A percentile compares a stretch with the other conserved stretches of the same genome.
phyloP scores from a whole-genome alignment of 805 yeast species.

The Lipomyces orientalis region DNA sequence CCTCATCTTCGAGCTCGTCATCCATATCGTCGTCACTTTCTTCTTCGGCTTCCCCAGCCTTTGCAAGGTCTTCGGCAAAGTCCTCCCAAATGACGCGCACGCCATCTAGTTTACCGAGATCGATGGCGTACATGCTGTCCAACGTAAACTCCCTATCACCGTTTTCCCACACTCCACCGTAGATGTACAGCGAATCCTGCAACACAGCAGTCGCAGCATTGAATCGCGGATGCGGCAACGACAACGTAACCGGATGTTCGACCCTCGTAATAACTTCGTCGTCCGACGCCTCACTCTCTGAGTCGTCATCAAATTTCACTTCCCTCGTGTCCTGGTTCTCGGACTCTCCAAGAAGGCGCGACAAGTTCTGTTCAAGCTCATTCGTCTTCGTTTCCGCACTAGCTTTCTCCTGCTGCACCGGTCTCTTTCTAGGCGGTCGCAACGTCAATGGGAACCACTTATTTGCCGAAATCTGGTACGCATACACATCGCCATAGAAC shows the following conservation, averaged over 20 bases:
- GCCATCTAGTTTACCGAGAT: conserved; percentile 86
- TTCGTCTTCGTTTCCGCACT: conserved; percentile 68
- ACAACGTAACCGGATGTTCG: conserved; percentile 60
- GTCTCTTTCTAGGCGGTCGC: conserved; percentile 61
- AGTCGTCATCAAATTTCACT: conserved; percentile 42
- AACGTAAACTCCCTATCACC: conserved; percentile 85
- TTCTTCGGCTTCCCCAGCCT: conserved; percentile 47
- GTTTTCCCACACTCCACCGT: conserved; percentile 88
- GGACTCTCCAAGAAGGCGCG: conserved; percentile 47
- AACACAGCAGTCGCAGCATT: conserved; percentile 84
- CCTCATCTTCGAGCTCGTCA: conserved; percentile 67
- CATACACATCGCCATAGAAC: conserved; percentile 78
- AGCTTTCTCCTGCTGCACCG: conserved; percentile 50
- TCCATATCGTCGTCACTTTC: conserved; percentile 52
- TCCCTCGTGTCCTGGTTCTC: conserved; percentile 21
- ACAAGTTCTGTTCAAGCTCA: conserved; percentile 73
- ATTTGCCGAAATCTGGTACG: conserved; percentile 83
- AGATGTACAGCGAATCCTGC: conserved; percentile 81
- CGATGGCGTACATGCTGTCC: conserved; percentile 85
- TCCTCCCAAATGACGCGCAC: conserved; percentile 91
- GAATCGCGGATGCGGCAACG: conserved; percentile 84
- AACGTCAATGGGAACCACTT: conserved; percentile 82
- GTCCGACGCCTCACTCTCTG: conserved; percentile 45
- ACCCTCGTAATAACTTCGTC: conserved; percentile 50
- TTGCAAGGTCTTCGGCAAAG: conserved; percentile 56